Evolutionary conservation across 202 grass and related monocot species (phyloP).

Genomic region (Panicum virgatum): DNA sequence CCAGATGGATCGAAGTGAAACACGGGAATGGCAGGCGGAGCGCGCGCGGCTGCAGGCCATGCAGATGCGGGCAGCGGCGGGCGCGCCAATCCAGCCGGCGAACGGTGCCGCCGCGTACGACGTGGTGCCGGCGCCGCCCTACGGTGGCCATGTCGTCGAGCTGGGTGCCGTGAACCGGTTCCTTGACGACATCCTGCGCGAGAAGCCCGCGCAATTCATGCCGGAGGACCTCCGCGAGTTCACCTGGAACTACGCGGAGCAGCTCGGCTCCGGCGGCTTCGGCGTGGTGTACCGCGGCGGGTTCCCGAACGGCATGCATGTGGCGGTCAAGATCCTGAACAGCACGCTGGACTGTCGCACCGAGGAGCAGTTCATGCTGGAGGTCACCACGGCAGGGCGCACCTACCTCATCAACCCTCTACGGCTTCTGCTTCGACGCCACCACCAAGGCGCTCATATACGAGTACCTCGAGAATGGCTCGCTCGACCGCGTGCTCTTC

Average conservation of each 20-base stretch:
- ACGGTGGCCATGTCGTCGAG: neutral
- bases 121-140: neutral
- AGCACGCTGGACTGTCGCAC: conserved; percentile 45
- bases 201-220: conserved; percentile 64
- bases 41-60: conserved; percentile 30
- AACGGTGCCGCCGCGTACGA: too few relatives aligned
- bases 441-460: conserved; percentile 58
- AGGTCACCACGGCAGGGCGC: conserved; percentile 61
- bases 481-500: conserved; percentile 55
- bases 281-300: conserved; percentile 63
- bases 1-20: conserved; percentile 1
- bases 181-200: conserved; percentile 47
- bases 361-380: conserved; percentile 83
- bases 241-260: conserved; percentile 53
- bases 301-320: conserved; percentile 51
- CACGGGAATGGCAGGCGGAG: conserved; percentile 6
- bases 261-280: conserved; percentile 60
- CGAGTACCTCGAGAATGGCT: conserved; percentile 68
- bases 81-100: neutral
- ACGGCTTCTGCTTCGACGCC: conserved; percentile 71
- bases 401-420: conserved; percentile 79
- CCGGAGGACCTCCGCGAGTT: conserved; percentile 45
- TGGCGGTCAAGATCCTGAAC: conserved; percentile 69
- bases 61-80: neutral
- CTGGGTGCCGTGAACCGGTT: conserved; percentile 51